Conservation (phyloP, 331 rosid genomes). For the Quercus phellos region DNA sequence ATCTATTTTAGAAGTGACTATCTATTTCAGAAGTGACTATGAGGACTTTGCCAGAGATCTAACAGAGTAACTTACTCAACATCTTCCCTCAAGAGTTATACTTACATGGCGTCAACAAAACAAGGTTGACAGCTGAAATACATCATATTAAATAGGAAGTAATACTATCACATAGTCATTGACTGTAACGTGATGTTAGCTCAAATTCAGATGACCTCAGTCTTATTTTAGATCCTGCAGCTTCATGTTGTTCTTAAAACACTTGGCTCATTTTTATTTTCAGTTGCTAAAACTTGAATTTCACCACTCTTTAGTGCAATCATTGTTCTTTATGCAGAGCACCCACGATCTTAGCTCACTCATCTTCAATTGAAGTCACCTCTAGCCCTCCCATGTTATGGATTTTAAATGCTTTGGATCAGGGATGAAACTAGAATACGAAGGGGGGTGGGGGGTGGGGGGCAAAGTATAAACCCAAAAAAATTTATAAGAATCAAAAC, state of each 20-base stretch:
- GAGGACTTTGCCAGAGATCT: slow-evolving; percentile 72
- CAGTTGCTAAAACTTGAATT: not conserved
- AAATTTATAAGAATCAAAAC: too few relatives aligned
- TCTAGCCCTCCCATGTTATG: not conserved
- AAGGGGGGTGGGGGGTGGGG: too few relatives aligned
- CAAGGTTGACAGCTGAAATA: slow-evolving; percentile 41
- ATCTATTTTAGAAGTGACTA: slow-evolving; percentile 64
- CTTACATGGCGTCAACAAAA: slow-evolving; percentile 69
- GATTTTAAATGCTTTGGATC: not conserved
- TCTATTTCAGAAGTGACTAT: slow-evolving; percentile 61
- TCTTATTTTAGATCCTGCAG: not conserved
- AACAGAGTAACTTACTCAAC: slow-evolving; percentile 62
- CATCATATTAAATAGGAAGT: not conserved
- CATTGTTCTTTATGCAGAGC: not conserved
- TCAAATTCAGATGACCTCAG: slow-evolving; percentile 13
- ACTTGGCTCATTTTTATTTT: not conserved
- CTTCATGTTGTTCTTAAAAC: not conserved
- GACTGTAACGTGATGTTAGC: slow-evolving; percentile 74
- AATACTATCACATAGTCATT: slow-evolving; percentile 26
- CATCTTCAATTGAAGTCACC: not conserved
- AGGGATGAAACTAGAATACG: too few relatives aligned
- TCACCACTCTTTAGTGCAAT: not conserved
- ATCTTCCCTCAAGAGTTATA: slow-evolving; percentile 73
- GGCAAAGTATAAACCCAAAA: too few relatives aligned
- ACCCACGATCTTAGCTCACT: not conserved